Percentiles rank a stretch among this genome's conserved stretches.
These are phyloP conservation scores for Termitomyces sp. DNA, from an alignment of 768 basidiomycete genomes.

Conservation along the genomic window DNA sequence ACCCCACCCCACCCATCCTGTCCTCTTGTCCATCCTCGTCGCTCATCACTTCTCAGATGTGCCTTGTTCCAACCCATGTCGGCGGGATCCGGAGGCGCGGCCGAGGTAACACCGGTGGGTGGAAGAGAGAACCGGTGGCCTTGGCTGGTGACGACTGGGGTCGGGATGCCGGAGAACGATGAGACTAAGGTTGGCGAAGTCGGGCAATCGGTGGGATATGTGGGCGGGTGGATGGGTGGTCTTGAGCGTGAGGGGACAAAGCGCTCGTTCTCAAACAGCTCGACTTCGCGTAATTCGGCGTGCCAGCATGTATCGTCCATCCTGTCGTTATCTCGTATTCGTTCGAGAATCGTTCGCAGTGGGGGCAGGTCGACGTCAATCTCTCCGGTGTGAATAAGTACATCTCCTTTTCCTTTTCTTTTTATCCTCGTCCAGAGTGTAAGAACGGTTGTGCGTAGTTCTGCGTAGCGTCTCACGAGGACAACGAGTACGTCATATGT, in stretches of 20 bases:
- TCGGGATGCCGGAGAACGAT: background rate
- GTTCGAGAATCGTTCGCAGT: conserved; percentile 25
- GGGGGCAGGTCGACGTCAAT: background rate
- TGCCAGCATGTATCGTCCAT: conserved; percentile 63
- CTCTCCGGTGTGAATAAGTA: background rate
- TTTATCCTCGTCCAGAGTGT: background rate
- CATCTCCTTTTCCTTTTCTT: background rate
- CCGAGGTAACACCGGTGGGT: background rate
- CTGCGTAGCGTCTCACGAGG: background rate
- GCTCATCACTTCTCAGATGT: conserved; percentile 40
- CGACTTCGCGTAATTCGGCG: conserved; percentile 60
- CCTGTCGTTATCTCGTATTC: conserved; percentile 58
- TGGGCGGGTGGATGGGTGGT: background rate
- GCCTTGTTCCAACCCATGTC: conserved; percentile 36
- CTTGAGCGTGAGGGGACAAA: conserved; percentile 19
- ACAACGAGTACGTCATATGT: background rate
- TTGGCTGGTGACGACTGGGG: background rate
- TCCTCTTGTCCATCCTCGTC: conserved; percentile 65
- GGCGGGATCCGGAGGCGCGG: background rate
- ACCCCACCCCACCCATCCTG: conserved; percentile 68
- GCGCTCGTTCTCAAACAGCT: conserved; percentile 80
- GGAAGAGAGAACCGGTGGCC: background rate
- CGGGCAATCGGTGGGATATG: background rate
- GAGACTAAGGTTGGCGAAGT: background rate
- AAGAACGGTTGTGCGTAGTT: background rate